phyloP scores from a whole-genome alignment of 2,329 filamentous ascomycete genomes.

The Emericellopsis atlantica region DNA sequence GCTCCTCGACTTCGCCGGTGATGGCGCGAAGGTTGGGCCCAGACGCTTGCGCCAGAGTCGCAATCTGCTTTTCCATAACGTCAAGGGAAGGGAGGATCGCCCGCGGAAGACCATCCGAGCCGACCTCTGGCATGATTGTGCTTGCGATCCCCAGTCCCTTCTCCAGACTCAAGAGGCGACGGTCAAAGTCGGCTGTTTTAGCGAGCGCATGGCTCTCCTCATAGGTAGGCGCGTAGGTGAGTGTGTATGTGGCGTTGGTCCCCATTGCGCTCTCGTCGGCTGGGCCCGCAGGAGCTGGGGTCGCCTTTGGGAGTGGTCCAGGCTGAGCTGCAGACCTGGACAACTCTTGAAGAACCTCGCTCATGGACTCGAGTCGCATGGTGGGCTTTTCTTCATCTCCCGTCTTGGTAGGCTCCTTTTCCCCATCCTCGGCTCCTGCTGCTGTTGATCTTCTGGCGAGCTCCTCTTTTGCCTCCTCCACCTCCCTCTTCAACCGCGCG shows the following conservation, averaged over 20 bases:
- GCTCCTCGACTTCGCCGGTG: slow-evolving; percentile 54
- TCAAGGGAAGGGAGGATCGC: slow-evolving; percentile 77
- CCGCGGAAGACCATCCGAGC: slow-evolving; percentile 39
- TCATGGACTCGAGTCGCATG: slow-evolving; percentile 47
- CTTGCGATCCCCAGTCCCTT: slow-evolving; percentile 67
- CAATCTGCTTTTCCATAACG: slow-evolving; percentile 67
- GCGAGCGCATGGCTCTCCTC: slow-evolving; percentile 60
- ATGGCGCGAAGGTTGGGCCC: slow-evolving; percentile 62
- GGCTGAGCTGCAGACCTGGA: slow-evolving; percentile 10
- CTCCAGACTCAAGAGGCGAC: slow-evolving; percentile 67
- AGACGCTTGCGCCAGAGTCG: slow-evolving; percentile 59
- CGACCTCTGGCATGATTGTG: slow-evolving; percentile 50
- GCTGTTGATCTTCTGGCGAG: slow-evolving; percentile 38
- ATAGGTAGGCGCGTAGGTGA: slow-evolving; percentile 52
- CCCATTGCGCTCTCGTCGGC: neutral
- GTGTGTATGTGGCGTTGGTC: slow-evolving; percentile 40
- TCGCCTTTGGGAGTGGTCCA: neutral
- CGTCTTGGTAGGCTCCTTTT: slow-evolving; percentile 28
- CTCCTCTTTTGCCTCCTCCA: slow-evolving; percentile 59
- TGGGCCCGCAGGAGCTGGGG: neutral
- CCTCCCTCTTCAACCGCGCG: slow-evolving; percentile 69
- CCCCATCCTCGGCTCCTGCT: slow-evolving; percentile 28
- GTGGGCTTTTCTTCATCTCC: slow-evolving; percentile 8
- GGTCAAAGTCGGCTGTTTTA: slow-evolving; percentile 80
- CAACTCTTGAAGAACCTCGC: slow-evolving; percentile 59